Base-by-base conservation (phyloP, 106 monocot species). In the Vanilla planifolia region DNA sequence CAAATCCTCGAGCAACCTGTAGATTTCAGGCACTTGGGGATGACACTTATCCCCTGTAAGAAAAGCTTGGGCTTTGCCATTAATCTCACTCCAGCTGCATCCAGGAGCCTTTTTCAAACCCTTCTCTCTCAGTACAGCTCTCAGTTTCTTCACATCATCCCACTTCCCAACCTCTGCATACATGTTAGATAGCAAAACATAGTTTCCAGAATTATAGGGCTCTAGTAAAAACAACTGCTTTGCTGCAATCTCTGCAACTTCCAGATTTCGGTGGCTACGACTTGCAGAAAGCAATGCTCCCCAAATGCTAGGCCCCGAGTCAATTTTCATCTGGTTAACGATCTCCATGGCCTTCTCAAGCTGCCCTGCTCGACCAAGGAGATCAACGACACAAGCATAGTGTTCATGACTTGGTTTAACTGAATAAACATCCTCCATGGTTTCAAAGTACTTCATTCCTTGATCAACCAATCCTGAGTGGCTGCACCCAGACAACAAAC, bases 361-460 rank as follows among this genome's bases (percentile, higher is more conserved):
- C 13, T 68, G 44, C 6, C 83, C 88, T 15, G 80, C 73, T 32
- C 88, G 69, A 33, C 83, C 77, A 2, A 77, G 55, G 47, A 83
- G 83, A 42, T 89, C 83, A 15, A 89, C 75, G 3, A 80, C 59
- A 43, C 88, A 89, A 36, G 83, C 82, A 63, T 77, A 83, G 39
- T 88, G 88, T 61, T 82, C 82, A 3, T 55, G 48, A 15, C 33
- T 48, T 3, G 79, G 75, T 51, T 67, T 48, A 32, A 88, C 64
- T 13, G 48, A 60, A 47, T 73, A 79, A 14, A 66, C 43, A 1
- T 26, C 36, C 8, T 27, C 50, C 88, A 88, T 88, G 5, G 33
- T 41, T 42, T 83, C 29, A 39, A 83, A 88, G 5, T 67, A 76
- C 46, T 65, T 40, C 48, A 79, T 19, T 2, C 88, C 83, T 27